Evolutionary conservation across 2,329 filamentous ascomycete genomes (phyloP), one percentile per base, ranked within the genome.

Genomic region (Elsinoe necatrix): DNA sequence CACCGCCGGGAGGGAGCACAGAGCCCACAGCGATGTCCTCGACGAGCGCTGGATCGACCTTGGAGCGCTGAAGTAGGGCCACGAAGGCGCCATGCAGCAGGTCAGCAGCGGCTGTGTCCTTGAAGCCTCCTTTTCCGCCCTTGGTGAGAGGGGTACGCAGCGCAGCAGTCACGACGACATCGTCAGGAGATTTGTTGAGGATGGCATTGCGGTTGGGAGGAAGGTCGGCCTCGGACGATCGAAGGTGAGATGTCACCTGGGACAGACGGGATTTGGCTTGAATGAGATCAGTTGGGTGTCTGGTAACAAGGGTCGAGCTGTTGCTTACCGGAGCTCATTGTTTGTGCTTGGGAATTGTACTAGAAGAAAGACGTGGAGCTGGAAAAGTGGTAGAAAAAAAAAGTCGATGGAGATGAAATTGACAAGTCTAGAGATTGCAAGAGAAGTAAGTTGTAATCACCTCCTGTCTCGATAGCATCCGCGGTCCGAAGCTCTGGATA

Each of bases 21-120:
- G 85, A 86, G 63, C 93, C 93, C 58, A 97, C 91, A 54, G 86
- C 86, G 63, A 98, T 86, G 69, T 98, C 93, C 73, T 97, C 89
- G 50, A 98, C 89, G 34, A 93, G 79, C 35, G 76, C 77, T 20
- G 93, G 91, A 74, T 96, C 87, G 73, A 97, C 95, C 63, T 84
- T 84, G 63, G 91, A 96, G 65, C 89, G 87, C 57, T 87, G 78
- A 68, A 97, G 79, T 62, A 97, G 77, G 59, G 84, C 84, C 73
- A 84, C 86, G 73, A 97, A 85, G 47, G 89, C 85, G 64, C 89
- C 89, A 52, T 84, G 83, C 66, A 97, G 84, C 61, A 97, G 79
- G 72, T 97, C 92, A 39, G 89, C 82, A 5, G 87, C 88, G 56
- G 83, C 79, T 7, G 93, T 97, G 74, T 97, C 93, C 78, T 97